Conservation (phyloP, 2,329 filamentous ascomycete species). For the Capronia coronata region DNA sequence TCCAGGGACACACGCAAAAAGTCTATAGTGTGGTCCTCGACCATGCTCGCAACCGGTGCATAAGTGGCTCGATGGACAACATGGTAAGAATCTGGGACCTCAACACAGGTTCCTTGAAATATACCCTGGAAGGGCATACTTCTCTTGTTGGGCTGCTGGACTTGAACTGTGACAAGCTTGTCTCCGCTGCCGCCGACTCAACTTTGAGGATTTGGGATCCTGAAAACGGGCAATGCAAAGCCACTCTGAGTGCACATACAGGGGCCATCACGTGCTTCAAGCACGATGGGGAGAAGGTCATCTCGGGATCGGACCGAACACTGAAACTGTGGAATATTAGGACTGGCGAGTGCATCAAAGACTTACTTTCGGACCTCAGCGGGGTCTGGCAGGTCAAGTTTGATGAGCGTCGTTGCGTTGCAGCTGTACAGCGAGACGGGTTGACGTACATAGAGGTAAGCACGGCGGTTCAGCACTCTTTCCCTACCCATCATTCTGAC, state of each 20-base stretch:
- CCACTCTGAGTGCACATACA: slow-evolving; percentile 84
- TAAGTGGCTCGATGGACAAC: slow-evolving; percentile 97
- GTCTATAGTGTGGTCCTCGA: slow-evolving; percentile 97
- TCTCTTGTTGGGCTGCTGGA: slow-evolving; percentile 89
- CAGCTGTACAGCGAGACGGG: slow-evolving; percentile 86
- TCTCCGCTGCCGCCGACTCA: slow-evolving; percentile 91
- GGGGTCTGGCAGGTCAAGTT: slow-evolving; percentile 99
- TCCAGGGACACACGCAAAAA: slow-evolving; percentile 83
- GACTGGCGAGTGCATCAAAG: slow-evolving; percentile 84
- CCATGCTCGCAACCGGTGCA: slow-evolving; percentile 84
- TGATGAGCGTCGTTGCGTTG: slow-evolving; percentile 88
- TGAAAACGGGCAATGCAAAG: slow-evolving; percentile 82
- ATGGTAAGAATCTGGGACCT: slow-evolving; percentile 97
- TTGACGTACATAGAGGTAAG: slow-evolving; percentile 91
- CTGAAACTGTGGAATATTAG: slow-evolving; percentile 98
- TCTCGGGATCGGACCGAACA: slow-evolving; percentile 89
- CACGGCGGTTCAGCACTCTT: slow-evolving; percentile 3
- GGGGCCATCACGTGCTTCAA: slow-evolving; percentile 98
- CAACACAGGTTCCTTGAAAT: slow-evolving; percentile 73
- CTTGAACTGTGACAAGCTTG: slow-evolving; percentile 78
- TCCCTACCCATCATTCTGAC: slow-evolving; percentile 15
- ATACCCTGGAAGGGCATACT: slow-evolving; percentile 87
- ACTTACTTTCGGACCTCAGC: slow-evolving; percentile 84
- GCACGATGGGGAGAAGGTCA: slow-evolving; percentile 93
- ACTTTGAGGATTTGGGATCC: slow-evolving; percentile 97